Conservation (phyloP, 2,329 filamentous ascomycete genomes). For the Fusarium ambrosium region DNA sequence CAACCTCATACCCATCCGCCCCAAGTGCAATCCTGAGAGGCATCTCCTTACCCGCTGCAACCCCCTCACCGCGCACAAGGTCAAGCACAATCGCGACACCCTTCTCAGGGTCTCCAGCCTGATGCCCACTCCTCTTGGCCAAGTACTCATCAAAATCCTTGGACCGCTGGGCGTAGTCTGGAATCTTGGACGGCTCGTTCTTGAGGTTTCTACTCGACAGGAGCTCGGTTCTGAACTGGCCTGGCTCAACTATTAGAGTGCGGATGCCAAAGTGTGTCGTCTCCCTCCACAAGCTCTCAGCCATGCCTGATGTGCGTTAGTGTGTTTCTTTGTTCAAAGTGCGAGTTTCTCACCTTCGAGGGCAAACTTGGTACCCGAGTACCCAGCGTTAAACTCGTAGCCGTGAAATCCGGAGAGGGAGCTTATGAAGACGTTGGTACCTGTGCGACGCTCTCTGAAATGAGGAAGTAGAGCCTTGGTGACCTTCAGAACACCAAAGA, state of each 20-base stretch:
- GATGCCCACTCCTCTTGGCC: not conserved
- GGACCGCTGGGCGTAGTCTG: conserved; percentile 8
- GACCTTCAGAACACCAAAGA: conserved; percentile 15
- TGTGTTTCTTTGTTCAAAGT: too few relatives aligned
- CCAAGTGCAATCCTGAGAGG: conserved; percentile 49
- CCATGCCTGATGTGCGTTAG: conserved; percentile 3
- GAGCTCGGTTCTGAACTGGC: conserved; percentile 15
- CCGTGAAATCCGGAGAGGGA: conserved; percentile 15
- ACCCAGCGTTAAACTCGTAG: conserved; percentile 13
- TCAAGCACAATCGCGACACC: conserved; percentile 15
- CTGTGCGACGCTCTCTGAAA: not conserved
- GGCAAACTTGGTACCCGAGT: conserved; percentile 21
- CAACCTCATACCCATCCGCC: conserved; percentile 45
- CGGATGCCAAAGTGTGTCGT: conserved; percentile 11
- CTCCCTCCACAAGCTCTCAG: conserved; percentile 20
- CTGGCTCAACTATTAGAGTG: conserved; percentile 15
- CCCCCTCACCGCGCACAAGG: conserved; percentile 13
- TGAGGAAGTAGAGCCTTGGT: conserved; percentile 20
- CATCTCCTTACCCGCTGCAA: not conserved
- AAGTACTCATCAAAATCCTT: not conserved
- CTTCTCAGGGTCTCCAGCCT: conserved; percentile 8
- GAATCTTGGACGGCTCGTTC: conserved; percentile 4
- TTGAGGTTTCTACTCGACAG: conserved; percentile 5
- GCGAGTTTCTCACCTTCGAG: too few relatives aligned
- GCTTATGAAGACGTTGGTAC: conserved; percentile 22